phyloP scores from a whole-genome alignment of 495 filamentous ascomycete genomes.

The Podospora conica region DNA sequence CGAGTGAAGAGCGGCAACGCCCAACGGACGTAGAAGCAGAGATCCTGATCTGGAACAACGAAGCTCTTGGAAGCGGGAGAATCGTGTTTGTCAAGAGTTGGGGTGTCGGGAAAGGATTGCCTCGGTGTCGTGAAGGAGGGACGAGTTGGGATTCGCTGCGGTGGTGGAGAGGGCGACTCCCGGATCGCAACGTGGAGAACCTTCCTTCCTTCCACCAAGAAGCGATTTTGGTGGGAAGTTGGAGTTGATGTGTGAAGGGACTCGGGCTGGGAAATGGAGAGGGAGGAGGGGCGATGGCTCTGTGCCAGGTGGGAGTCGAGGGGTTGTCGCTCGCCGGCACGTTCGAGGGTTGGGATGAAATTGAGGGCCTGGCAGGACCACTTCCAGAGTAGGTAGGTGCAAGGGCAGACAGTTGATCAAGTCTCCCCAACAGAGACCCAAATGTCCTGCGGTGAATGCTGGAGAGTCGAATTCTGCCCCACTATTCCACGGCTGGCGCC shows the following conservation, averaged over 20 bases:
- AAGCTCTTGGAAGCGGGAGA: background rate
- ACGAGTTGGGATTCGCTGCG: background rate
- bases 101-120: no score
- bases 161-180: background rate
- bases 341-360: background rate
- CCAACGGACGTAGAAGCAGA: background rate
- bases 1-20: background rate
- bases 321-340: background rate
- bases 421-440: no score
- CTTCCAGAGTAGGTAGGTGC: background rate
- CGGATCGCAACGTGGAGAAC: background rate
- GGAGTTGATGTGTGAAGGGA: no score
- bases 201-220: no score
- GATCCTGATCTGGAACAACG: background rate
- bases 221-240: background rate
- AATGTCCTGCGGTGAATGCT: background rate
- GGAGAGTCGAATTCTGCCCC: background rate
- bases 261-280: background rate
- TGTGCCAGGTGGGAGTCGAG: background rate
- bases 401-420: no score
- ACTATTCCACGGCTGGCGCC: background rate
- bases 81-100: background rate
- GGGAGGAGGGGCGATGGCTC: background rate
- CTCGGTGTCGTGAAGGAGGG: background rate
- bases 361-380: background rate